Evolutionary conservation across 164 flowering plant genomes (phyloP).

Genomic region (Vitis rupestris): DNA sequence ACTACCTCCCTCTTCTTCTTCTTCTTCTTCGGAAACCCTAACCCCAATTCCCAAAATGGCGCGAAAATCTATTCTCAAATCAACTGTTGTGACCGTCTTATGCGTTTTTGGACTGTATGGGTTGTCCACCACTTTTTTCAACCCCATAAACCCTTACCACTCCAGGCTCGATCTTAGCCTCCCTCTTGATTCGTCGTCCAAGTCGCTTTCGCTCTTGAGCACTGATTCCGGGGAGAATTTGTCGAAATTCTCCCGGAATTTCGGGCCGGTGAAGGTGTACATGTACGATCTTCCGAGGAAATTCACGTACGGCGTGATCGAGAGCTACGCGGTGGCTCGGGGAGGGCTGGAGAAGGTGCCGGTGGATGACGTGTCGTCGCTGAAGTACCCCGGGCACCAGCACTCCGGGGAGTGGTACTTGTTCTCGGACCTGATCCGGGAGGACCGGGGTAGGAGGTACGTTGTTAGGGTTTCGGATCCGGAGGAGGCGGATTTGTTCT

Average conservation of each 20-base stretch:
- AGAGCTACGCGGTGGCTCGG: constrained; percentile 68
- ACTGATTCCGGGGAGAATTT: constrained; percentile 3
- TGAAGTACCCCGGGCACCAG: constrained; percentile 88
- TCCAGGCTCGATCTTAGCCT: constrained; percentile 6
- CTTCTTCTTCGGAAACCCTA: constrained; percentile 6
- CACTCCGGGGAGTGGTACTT: constrained; percentile 93
- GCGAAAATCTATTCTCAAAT: constrained; percentile 39
- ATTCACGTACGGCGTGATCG: constrained; percentile 86
- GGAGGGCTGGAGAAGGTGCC: constrained; percentile 19
- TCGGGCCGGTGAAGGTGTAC: constrained; percentile 44
- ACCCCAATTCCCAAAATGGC: constrained; percentile 22
- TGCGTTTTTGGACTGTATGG: constrained; percentile 37
- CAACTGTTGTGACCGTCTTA: constrained; percentile 28
- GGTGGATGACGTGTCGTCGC: constrained; percentile 19
- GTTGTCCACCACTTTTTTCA: constrained; percentile 41
- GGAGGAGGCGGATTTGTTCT: constrained; percentile 85
- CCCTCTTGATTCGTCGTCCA: not conserved
- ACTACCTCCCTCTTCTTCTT: not conserved
- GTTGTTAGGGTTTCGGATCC: constrained; percentile 69
- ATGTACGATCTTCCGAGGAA: constrained; percentile 76
- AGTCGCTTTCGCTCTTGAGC: constrained; percentile 4
- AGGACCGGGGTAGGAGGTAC: constrained; percentile 42
- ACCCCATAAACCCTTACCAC: constrained; percentile 19
- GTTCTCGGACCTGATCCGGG: constrained; percentile 56
- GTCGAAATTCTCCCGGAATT: not conserved